phyloP scores from a whole-genome alignment of 2,329 filamentous ascomycete genomes.

The Fusarium algeriense region DNA sequence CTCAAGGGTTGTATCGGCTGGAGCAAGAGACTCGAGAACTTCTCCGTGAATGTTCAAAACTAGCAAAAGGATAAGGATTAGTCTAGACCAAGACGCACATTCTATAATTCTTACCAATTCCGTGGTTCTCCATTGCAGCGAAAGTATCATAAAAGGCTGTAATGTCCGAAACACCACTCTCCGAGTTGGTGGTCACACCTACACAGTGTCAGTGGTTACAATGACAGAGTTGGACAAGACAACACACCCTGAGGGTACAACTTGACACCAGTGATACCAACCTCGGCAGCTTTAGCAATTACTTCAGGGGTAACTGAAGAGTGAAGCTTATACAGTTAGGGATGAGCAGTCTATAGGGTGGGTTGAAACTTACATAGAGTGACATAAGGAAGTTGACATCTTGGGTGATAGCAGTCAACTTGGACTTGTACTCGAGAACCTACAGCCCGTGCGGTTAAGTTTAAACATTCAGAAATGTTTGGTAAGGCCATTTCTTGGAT shows the following conservation, averaged over 20 bases:
- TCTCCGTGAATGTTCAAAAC: constrained; percentile 97
- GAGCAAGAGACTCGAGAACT: constrained; percentile 65
- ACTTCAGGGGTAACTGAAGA: constrained; percentile 73
- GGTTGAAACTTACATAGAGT: constrained; percentile 63
- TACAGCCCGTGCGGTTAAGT: constrained; percentile 40
- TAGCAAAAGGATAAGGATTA: constrained; percentile 5
- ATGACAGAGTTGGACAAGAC: not conserved
- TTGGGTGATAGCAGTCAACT: constrained; percentile 70
- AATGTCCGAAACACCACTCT: constrained; percentile 77
- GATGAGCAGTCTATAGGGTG: not conserved
- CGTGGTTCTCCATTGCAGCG: constrained; percentile 86
- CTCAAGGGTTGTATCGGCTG: constrained; percentile 60
- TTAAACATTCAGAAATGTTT: too few species aligned
- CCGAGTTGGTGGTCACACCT: constrained; percentile 75
- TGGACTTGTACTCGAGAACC: constrained; percentile 74
- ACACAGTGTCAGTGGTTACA: constrained; percentile 25
- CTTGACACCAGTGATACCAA: constrained; percentile 80
- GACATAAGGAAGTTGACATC: constrained; percentile 80
- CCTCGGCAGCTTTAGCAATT: constrained; percentile 78
- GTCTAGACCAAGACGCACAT: not conserved
- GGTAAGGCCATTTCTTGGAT: not conserved
- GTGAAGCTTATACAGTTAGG: constrained; percentile 59
- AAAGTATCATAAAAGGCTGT: constrained; percentile 83
- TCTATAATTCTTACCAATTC: constrained; percentile 59
- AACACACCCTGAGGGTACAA: constrained; percentile 68